Conservation (phyloP, 2,329 filamentous ascomycete genomes). For the Penicillium sp. region DNA sequence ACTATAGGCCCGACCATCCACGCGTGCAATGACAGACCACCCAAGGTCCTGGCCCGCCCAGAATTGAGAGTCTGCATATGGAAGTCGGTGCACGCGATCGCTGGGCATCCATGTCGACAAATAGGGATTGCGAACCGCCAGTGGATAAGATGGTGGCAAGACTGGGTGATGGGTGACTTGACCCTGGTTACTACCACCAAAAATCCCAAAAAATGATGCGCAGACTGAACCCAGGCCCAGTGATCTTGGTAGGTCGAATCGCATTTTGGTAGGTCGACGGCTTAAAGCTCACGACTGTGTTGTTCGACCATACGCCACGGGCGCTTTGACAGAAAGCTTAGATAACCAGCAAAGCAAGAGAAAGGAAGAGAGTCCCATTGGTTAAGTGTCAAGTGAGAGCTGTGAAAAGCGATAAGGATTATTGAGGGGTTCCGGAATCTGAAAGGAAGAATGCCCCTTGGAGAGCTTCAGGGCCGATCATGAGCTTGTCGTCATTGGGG, state of each 20-base stretch:
- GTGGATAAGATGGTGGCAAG: slow-evolving; percentile 45
- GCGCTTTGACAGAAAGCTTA: not conserved
- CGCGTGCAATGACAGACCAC: slow-evolving; percentile 45
- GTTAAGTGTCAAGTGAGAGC: not conserved
- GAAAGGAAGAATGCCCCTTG: not conserved
- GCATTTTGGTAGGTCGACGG: slow-evolving; percentile 7
- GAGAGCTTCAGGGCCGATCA: not conserved
- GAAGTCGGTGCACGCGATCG: slow-evolving; percentile 37
- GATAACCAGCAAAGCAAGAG: not conserved
- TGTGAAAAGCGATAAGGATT: not conserved
- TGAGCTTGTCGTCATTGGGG: slow-evolving; percentile 4
- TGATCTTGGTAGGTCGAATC: slow-evolving; percentile 12
- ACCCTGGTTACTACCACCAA: slow-evolving; percentile 10
- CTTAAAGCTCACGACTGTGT: not conserved
- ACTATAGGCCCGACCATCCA: slow-evolving; percentile 44
- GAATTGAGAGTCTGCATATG: slow-evolving; percentile 43
- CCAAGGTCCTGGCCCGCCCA: slow-evolving; percentile 45
- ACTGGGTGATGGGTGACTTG: slow-evolving; percentile 26
- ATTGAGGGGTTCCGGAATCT: not conserved
- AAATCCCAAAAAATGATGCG: slow-evolving; percentile 18
- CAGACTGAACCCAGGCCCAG: slow-evolving; percentile 26
- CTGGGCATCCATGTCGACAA: slow-evolving; percentile 48
- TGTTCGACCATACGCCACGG: not conserved
- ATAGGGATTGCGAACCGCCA: slow-evolving; percentile 47
- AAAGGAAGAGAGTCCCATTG: not conserved